Evolutionary conservation across 2,329 filamentous ascomycete genomes (phyloP).

Genomic region (Talaromyces sp.): DNA sequence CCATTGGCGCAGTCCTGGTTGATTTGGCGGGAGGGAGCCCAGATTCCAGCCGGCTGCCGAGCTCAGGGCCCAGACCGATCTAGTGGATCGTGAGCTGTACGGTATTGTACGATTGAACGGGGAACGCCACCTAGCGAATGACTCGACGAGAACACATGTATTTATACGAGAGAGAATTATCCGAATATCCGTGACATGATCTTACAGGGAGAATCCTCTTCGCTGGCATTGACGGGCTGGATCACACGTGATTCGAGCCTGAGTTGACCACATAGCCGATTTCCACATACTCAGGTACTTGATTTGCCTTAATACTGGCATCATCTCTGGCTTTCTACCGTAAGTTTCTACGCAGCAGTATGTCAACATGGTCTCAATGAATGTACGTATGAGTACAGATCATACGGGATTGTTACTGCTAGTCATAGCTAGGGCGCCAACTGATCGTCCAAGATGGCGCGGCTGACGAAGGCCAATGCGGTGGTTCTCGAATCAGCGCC

Average conservation of each 20-base stretch:
- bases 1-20: neutral
- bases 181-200: neutral
- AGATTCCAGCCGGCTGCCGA: constrained; percentile 8
- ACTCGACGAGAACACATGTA: too few relatives aligned
- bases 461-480: neutral
- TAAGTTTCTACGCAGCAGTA: too few relatives aligned
- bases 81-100: neutral
- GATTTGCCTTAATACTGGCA: neutral
- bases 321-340: neutral
- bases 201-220: neutral
- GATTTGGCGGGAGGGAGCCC: neutral
- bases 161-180: neutral
- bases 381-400: too few relatives aligned
- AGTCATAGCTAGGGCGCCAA: neutral
- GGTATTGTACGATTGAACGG: too few relatives aligned
- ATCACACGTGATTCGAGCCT: too few relatives aligned
- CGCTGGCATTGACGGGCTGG: neutral
- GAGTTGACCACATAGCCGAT: neutral
- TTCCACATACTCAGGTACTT: neutral
- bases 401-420: neutral
- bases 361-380: neutral
- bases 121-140: neutral
- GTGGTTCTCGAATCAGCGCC: neutral
- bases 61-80: constrained; percentile 10
- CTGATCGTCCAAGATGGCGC: neutral